These are phyloP conservation scores for Talaromyces liani DNA, from an alignment of 495 filamentous ascomycete species.

Conservation along the genomic window DNA sequence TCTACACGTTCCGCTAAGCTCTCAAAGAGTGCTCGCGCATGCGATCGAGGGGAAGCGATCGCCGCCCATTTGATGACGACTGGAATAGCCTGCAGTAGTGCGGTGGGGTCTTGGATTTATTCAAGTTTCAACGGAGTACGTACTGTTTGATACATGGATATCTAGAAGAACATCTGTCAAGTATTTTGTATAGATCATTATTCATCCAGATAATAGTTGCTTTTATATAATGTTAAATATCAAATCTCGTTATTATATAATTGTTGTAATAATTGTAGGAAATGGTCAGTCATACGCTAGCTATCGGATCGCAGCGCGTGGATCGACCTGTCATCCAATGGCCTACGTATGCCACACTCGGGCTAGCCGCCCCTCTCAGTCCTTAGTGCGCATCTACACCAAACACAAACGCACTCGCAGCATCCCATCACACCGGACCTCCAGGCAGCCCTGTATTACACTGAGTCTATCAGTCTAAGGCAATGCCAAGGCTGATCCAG, in stretches of 20 bases:
- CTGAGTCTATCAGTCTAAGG: background rate
- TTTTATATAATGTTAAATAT: too few relatives aligned
- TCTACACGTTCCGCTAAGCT: background rate
- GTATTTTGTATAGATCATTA: too few relatives aligned
- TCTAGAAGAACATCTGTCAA: too few relatives aligned
- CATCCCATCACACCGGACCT: background rate
- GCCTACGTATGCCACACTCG: background rate
- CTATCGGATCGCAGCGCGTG: constrained; percentile 7
- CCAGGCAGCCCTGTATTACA: background rate
- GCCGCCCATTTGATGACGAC: constrained; percentile 1
- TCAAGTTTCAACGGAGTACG: too few relatives aligned
- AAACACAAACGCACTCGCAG: background rate
- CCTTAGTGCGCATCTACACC: background rate
- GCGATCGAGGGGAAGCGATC: background rate
- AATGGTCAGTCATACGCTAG: background rate
- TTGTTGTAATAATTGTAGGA: too few relatives aligned
- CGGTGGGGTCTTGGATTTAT: background rate
- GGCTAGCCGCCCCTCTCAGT: background rate
- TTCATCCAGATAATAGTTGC: too few relatives aligned
- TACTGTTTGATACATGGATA: too few relatives aligned
- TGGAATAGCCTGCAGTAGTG: background rate
- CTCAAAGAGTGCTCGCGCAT: background rate
- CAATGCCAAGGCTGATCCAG: background rate
- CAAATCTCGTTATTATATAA: too few relatives aligned
- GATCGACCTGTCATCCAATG: constrained; percentile 4